A percentile compares a stretch with the other conserved stretches of the same genome.
Evolutionary conservation across 23 red algal genomes (phyloP).

Genomic region (Gracilaria domingensis): DNA sequence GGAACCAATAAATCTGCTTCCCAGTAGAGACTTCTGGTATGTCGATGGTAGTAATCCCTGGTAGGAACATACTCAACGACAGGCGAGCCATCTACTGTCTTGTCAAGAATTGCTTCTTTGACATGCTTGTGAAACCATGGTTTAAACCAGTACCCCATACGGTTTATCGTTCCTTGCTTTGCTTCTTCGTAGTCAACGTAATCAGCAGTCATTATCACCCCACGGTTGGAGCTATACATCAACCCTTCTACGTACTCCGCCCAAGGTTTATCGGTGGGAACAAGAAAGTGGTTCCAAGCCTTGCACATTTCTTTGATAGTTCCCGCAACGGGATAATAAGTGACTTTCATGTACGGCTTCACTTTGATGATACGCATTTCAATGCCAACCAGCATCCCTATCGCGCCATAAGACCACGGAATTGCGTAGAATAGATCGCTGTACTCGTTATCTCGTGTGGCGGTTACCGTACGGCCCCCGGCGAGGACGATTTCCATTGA

Average conservation of each 20-base stretch:
- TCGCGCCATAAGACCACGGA: constrained; percentile 80
- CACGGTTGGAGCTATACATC: constrained; percentile 53
- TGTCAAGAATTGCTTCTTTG: constrained; percentile 68
- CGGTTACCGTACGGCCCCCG: constrained; percentile 40
- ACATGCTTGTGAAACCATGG: constrained; percentile 81
- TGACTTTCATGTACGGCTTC: constrained; percentile 73
- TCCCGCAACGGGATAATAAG: constrained; percentile 66
- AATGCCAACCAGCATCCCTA: constrained; percentile 72
- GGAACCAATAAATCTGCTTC: constrained; percentile 75
- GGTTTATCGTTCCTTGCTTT: constrained; percentile 32
- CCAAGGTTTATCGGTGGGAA: constrained; percentile 65
- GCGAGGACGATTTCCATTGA: constrained; percentile 70
- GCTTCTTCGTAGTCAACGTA: constrained; percentile 58
- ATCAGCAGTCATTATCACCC: constrained; percentile 72
- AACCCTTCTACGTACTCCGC: constrained; percentile 75
- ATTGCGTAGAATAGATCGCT: constrained; percentile 66
- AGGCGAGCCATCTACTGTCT: constrained; percentile 52
- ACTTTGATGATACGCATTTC: constrained; percentile 67
- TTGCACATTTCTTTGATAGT: constrained; percentile 62
- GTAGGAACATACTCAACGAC: constrained; percentile 77
- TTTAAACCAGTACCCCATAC: constrained; percentile 69
- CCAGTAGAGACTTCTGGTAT: constrained; percentile 75
- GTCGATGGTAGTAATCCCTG: constrained; percentile 80
- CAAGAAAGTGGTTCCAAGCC: constrained; percentile 71
- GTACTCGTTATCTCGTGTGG: constrained; percentile 66